Conservation (phyloP, 2,329 filamentous ascomycete species). For the Fusarium verticillioides region DNA sequence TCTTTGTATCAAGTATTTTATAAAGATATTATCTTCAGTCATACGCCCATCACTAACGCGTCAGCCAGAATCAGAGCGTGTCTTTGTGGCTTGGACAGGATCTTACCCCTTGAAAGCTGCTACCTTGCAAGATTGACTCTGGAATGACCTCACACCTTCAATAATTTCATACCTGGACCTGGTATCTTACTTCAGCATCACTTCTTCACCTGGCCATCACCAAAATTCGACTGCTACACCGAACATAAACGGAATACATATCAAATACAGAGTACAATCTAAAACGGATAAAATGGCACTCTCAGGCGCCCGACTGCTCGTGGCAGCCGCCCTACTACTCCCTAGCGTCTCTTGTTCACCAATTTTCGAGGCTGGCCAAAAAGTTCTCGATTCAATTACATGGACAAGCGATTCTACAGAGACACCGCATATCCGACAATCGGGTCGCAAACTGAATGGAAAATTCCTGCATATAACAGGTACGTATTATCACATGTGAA, state of each 20-base stretch:
- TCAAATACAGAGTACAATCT: not conserved
- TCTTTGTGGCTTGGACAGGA: conserved; percentile 9
- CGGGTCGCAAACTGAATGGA: conserved; percentile 68
- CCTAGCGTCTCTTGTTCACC: conserved; percentile 39
- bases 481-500: conserved; percentile 53
- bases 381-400: conserved; percentile 28
- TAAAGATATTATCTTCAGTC: not conserved
- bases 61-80: conserved; percentile 4
- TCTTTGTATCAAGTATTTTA: not conserved
- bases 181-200: conserved; percentile 7
- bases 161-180: not conserved
- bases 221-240: not conserved
- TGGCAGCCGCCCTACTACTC: conserved; percentile 43
- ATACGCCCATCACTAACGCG: not conserved
- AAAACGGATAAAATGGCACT: conserved; percentile 36
- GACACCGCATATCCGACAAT: conserved; percentile 33
- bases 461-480: conserved; percentile 91
- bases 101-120: conserved; percentile 14
- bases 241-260: not conserved
- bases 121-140: not conserved
- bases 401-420: conserved; percentile 17
- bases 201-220: conserved; percentile 1
- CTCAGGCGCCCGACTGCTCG: conserved; percentile 45
- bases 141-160: conserved; percentile 38
- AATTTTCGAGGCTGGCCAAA: conserved; percentile 32